A percentile compares a stretch with the other conserved stretches of the same genome.
Conservation (phyloP, 352 stramenopile species). For the Pythium sp. region DNA sequence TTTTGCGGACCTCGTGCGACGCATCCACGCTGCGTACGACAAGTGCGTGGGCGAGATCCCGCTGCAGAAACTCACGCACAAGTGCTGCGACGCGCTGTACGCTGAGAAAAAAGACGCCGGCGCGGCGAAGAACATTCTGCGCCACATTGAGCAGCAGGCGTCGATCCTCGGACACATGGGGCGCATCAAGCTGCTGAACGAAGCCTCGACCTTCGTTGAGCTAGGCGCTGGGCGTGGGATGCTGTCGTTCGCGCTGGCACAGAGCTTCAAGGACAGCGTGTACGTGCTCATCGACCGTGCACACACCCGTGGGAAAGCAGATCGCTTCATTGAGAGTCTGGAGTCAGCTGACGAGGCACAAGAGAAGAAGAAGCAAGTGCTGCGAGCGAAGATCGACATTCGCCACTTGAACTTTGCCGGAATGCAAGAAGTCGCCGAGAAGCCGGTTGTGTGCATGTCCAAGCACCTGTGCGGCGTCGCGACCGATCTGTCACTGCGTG, state of each 20-base stretch:
- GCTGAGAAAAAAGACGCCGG: conserved; percentile 55
- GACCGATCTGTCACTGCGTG: conserved; percentile 75
- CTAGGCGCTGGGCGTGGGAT: conserved; percentile 75
- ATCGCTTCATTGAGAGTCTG: conserved; percentile 53
- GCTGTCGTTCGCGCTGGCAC: conserved; percentile 74
- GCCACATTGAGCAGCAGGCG: conserved; percentile 82
- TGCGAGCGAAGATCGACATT: conserved; percentile 84
- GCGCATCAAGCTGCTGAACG: conserved; percentile 41
- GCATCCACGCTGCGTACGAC: conserved; percentile 53
- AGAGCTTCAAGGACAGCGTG: conserved; percentile 53
- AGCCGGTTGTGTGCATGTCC: conserved; percentile 75
- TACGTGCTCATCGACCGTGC: conserved; percentile 81
- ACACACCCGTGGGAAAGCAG: conserved; percentile 68
- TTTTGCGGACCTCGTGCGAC: conserved; percentile 46
- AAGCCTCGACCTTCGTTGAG: conserved; percentile 54
- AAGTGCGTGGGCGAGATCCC: conserved; percentile 52
- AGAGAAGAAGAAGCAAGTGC: conserved; percentile 28
- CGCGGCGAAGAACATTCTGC: conserved; percentile 57
- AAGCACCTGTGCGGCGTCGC: conserved; percentile 85
- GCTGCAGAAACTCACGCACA: conserved; percentile 67
- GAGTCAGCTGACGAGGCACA: conserved; percentile 8
- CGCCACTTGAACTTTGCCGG: conserved; percentile 75
- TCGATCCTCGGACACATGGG: conserved; percentile 85
- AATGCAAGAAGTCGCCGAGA: conserved; percentile 48
- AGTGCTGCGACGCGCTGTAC: conserved; percentile 58